Percentiles rank a stretch among this genome's conserved stretches.
These are phyloP conservation scores for Prunus persica DNA, from an alignment of 306 rosid species.

Conservation along the genomic window Prunus_persica_NCBIv2 NC_034009.1:43080001-43080500, in stretches of 20 bases:
- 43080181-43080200: background rate
- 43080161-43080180: background rate
- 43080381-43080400: conserved; percentile 75
- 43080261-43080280: conserved; percentile 23
- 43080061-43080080: background rate
- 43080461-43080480: background rate
- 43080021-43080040: background rate
- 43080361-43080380: conserved; percentile 94
- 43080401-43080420: conserved; percentile 18
- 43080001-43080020: background rate
- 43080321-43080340: conserved; percentile 43
- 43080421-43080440: conserved; percentile 5
- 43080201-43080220: conserved; percentile 91
- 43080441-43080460: background rate
- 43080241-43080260: conserved; percentile 93
- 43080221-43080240: conserved; percentile 88
- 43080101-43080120: background rate
- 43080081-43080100: background rate
- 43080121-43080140: conserved; percentile 2
- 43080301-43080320: conserved; percentile 7
- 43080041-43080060: background rate
- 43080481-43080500: conserved; percentile 20
- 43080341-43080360: conserved; percentile 92
- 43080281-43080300: conserved; percentile 18
- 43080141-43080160: background rate